These are phyloP conservation scores for Jatropha multifida DNA, from an alignment of 441 rosid species.

Conservation along the genomic window DNA sequence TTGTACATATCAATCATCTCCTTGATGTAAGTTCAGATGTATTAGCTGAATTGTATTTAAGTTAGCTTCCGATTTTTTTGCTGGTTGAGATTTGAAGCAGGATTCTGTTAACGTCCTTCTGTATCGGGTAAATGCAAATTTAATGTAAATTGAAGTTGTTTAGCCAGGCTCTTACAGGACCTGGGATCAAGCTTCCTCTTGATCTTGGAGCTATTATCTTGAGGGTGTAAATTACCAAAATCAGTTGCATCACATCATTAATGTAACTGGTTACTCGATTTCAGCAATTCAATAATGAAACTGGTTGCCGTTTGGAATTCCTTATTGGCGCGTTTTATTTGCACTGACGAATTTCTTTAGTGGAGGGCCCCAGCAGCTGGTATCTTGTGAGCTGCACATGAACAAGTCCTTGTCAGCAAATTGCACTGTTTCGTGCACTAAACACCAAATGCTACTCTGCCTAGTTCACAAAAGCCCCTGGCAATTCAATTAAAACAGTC, in stretches of 20 bases:
- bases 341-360: too few relatives aligned
- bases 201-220: not conserved
- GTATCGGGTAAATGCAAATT: conserved; percentile 20
- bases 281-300: too few relatives aligned
- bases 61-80: conserved; percentile 21
- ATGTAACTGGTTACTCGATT: not conserved
- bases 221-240: not conserved
- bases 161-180: not conserved
- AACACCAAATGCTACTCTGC: not conserved
- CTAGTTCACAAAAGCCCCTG: too few relatives aligned
- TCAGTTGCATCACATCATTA: not conserved
- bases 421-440: too few relatives aligned
- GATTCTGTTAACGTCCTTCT: conserved; percentile 11
- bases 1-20: conserved; percentile 33
- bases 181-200: conserved; percentile 15
- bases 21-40: conserved; percentile 20
- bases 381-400: too few relatives aligned
- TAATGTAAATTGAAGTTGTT: conserved; percentile 15
- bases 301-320: too few relatives aligned
- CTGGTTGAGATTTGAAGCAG: conserved; percentile 18
- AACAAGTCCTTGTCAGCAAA: too few relatives aligned
- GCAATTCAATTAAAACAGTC: too few relatives aligned
- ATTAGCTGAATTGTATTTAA: conserved; percentile 12
- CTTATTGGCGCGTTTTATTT: too few relatives aligned
- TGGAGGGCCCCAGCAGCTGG: too few relatives aligned